Base-by-base conservation (phyloP, 1,284 basidiomycete species). In the Erythrobasidium hasegawianum region DNA sequence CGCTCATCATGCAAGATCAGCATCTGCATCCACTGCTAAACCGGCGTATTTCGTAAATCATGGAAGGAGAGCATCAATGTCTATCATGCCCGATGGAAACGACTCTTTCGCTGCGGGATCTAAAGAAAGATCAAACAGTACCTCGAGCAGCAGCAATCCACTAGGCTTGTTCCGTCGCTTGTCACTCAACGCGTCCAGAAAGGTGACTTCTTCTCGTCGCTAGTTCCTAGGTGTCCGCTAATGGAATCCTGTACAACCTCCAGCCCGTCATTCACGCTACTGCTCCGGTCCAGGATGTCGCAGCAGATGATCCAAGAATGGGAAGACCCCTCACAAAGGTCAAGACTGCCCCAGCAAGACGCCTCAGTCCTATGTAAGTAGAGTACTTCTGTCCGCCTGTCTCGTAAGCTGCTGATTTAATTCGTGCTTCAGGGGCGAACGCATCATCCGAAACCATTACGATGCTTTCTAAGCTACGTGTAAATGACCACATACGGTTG, bases 341-440 rank as follows among this genome's bases (percentile, higher is more conserved):
- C 26, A 57, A 43, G 26, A 57, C 40, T 41, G 55, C 62, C 14
- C 45, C 55, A 3, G 50, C 62, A 24, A 40, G 62, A 16, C 1
- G 29, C 27, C 33, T 65, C 16, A 65, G 62, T 24, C 62, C 62
- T 18, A 65, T 65, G 62, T 50, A 56, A 40, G 62, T 52, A 33
- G 49, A 56, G 61, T 52, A 53, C 18, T 26, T 47, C 33, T 47
- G 16, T 5, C 16, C 7, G 43, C 4, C 5, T 5, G 16, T 47
- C 43, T 7, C 16, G n/a, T n/a, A n/a, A n/a, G n/a, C n/a, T n/a
- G 43, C 43, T 47, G n/a, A 18, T 47, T n/a, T n/a, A n/a, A 18
- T 7, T 47, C 43, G 14, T 8, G 71, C 72, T 38, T 72, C 79
- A 85, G 57, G 43, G 43, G 43, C 16, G 43, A 47, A 14, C 16